These are phyloP conservation scores for Hymenoscyphus fructigenus DNA, from an alignment of 2,329 filamentous ascomycete species.

Conservation along the genomic window DNA sequence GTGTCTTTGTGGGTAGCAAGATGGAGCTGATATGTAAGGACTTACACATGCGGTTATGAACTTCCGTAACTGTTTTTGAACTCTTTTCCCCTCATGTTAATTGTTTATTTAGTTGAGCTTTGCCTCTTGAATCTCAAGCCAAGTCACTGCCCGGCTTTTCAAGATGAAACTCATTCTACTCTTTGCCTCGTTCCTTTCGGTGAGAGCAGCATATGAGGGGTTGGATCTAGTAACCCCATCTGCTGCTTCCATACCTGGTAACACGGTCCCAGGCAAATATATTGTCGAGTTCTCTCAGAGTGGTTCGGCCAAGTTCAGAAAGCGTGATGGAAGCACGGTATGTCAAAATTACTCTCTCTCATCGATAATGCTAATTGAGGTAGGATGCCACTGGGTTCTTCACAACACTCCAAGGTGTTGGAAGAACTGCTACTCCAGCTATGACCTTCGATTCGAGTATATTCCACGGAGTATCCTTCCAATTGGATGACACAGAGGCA, in stretches of 20 bases:
- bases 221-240: neutral
- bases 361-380: neutral
- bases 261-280: neutral
- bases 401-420: neutral
- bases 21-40: no score
- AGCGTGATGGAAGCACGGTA: conserved; percentile 1
- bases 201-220: neutral
- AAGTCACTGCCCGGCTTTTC: neutral
- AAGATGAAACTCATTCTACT: neutral
- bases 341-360: neutral
- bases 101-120: no score
- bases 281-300: conserved; percentile 6
- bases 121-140: no score
- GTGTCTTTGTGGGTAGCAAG: no score
- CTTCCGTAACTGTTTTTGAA: no score
- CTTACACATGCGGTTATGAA: no score
- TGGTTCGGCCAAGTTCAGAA: conserved; percentile 2
- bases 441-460: conserved; percentile 1
- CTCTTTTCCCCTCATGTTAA: no score
- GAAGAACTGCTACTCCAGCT: neutral
- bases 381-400: conserved; percentile 4
- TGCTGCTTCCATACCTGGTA: neutral
- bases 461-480: conserved; percentile 5
- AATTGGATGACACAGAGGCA: neutral
- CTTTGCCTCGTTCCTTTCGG: conserved; percentile 3